phyloP scores from a whole-genome alignment of 192 early-diverging fungal species.

The Haplosporangium gracile region DNA sequence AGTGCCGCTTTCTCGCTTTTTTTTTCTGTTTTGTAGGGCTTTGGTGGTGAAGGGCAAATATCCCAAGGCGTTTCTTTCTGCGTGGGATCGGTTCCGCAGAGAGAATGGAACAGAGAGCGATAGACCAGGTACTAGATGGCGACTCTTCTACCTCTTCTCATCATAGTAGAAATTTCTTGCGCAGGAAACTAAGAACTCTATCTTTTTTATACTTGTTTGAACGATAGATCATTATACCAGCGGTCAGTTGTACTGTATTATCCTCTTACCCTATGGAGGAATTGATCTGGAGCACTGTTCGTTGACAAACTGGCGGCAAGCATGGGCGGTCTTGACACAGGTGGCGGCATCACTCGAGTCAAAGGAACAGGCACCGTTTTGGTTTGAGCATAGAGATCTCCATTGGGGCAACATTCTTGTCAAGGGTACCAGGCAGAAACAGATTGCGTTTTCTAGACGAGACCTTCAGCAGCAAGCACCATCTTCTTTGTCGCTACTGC shows the following conservation, averaged over 20 bases:
- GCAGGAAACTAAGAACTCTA: neutral
- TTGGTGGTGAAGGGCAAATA: constrained; percentile 78
- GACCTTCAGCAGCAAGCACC: neutral
- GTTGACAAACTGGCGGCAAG: constrained; percentile 71
- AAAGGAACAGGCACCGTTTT: constrained; percentile 61
- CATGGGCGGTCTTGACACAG: constrained; percentile 77
- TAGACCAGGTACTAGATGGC: constrained; percentile 64
- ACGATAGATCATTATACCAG: constrained; percentile 69
- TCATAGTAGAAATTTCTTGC: neutral
- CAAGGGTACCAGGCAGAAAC: constrained; percentile 26
- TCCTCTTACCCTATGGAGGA: constrained; percentile 82
- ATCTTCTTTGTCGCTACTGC: neutral
- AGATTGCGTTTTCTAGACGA: constrained; percentile 13
- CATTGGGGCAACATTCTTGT: constrained; percentile 85
- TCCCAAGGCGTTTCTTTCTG: constrained; percentile 72
- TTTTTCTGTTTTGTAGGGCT: constrained; percentile 61
- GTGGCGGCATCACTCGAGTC: constrained; percentile 70
- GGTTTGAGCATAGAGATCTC: constrained; percentile 79
- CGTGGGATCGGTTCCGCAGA: constrained; percentile 79
- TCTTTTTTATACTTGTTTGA: neutral
- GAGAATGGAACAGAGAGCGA: constrained; percentile 78
- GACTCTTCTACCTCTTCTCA: neutral
- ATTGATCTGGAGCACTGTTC: constrained; percentile 74
- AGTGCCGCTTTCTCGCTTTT: constrained; percentile 54
- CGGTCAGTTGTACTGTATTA: constrained; percentile 80